Base-by-base conservation (phyloP, 2,329 filamentous ascomycete species). In the Aspergillus candidus region DNA sequence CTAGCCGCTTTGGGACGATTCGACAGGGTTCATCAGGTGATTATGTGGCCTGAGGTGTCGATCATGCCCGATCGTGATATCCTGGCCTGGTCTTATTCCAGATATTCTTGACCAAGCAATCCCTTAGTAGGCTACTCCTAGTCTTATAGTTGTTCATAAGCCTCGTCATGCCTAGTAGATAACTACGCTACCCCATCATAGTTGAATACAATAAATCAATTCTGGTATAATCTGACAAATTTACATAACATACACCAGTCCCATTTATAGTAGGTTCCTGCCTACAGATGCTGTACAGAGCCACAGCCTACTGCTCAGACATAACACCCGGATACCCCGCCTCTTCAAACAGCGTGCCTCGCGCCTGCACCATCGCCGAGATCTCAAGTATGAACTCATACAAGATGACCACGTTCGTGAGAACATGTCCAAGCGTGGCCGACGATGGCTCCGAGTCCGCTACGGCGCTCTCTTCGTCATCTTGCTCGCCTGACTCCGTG, bases 321-420 rank as follows among this genome's bases (percentile, higher is more conserved):
- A 10, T 27, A 7, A 27, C 22, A 27, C 22, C 22, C 30, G 47
- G 45, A 63, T 84, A 88, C 32, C 77, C 78, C 18, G 88, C 82
- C 63, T 91, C 87, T 42, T 84, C 83, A 65, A 91, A 90, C 38
- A 90, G 63, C 11, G 82, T 82, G 17, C 83, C 84, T 43, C 87
- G 74, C 31, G 86, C 82, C 62, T 91, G 86, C 46, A 89, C 74
- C 55, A 90, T 66, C 18, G 84, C 84, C 2, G 85, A 82, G 44
- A 91, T 65, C 64, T 93, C 87, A 39, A 91, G 74, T 39, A 91
- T 67, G 60, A 93, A 93, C 31, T 86, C 84, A 62, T 93, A 87
- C 45, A 89, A 72, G 40, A 91, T 78, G 46, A 91, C 79, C 33
- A 85, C 79, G 61, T 91, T 93, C 5, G 86, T 91, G 49, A 93